Evolutionary conservation across 805 yeast genomes (phyloP), one percentile per base, ranked within the genome.

Genomic region (Ogataea chonburiensis): DNA sequence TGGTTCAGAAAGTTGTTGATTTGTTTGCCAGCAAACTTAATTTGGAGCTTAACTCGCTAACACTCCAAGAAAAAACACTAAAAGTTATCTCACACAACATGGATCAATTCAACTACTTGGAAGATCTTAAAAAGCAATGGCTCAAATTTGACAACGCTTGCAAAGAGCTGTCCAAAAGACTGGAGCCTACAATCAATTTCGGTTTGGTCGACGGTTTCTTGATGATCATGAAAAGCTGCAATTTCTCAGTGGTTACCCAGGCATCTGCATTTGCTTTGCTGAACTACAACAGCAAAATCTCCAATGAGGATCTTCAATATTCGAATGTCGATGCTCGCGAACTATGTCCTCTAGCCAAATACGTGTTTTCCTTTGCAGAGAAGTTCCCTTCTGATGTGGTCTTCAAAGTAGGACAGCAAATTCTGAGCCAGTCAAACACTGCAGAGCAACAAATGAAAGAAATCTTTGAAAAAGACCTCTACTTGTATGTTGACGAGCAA

Each of bases 101-200:
- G 21, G 60, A 59, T 19, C 61, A 59, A 27, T 55, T 61, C 22
- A 58, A 62, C 2, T 65, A 65, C 43, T 52, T 64, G 16, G 40
- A 59, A 5, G 64, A 64, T 24, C 43, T 69, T n/a, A 58, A 62
- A 31, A 69, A 69, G 19, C 79, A 79, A 48, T 80, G 95, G 84
- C 65, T 73, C 21, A 77, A 81, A 42, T 72, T 89, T 39, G 81
- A 79, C 40, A 70, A 85, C 2, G 65, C 88, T 17, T 81, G 95
- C 53, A 75, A 73, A 38, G 96, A 88, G 50, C 67, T 84, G 35
- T 73, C 71, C 40, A 81, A 73, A 40, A 69, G 71, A 30, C 67
- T 77, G 13, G 69, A 71, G 40, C 93, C 85, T 50, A 69, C 81
- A 0, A 65, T 86, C 24, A 63, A 78, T 1, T 51, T 83, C 1